Base-by-base conservation (phyloP, 306 rosid genomes). In the Leucaena leucocephala region DNA sequence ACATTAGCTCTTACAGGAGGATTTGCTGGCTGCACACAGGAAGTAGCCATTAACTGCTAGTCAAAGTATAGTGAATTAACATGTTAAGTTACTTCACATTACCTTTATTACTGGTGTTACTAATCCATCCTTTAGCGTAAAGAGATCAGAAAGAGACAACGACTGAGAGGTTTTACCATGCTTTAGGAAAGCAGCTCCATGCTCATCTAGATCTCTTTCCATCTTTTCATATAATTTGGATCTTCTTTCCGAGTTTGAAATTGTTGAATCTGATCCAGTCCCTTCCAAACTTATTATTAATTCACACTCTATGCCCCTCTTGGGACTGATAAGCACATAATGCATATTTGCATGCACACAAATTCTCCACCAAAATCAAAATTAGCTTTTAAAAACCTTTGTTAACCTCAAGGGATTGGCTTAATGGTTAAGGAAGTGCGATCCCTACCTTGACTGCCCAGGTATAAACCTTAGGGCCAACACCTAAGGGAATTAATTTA, bases 1-100 rank as follows among this genome's bases (percentile, higher is more conserved):
- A 91, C 98, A 87, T 75, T 95, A 35, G 99, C 99, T 62, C 99
- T 93, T 6, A 95, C 93, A 0, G 99, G 96, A 79, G 99, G 99
- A 86, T 85, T 82, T 69, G 96, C 98, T 8, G 92, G 93, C 99
- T 95, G 81, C 78, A 84, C 52, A 70, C 38, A 77, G 72, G 75
- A 81, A 45, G 21, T 85, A 57, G 81, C 70, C 75, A 88, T 84
- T 81, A 85, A 44, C 61, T 64, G 42, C 69, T 74, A 68, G 81
- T 64, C 57, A 78, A 85, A 74, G 13, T 81, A 55, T 22, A 45
- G 72, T 27, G 21, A 59, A 76, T 40, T 55, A 64, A 43, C 33
- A 44, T 3, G 76, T 44, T 33, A 67, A 83, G 45, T 7, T 55
- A 14, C 55, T 13, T 54, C 3, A 16, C 44, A 77, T 78, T 71